Conservation (phyloP, 2,329 filamentous ascomycete species). For the Penicillium crustosum region DNA sequence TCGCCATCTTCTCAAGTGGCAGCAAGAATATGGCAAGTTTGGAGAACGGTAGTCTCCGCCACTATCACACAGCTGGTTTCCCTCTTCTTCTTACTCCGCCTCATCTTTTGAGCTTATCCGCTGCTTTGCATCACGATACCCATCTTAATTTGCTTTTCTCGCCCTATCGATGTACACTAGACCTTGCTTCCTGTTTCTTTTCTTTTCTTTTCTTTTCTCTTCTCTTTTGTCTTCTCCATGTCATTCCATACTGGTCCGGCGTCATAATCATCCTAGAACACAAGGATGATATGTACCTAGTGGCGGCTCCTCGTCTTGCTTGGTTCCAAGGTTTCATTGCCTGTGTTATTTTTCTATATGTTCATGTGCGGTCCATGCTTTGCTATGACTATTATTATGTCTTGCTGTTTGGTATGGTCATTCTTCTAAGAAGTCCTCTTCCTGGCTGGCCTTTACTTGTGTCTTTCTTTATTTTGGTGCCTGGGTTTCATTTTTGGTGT, state of each 20-base stretch:
- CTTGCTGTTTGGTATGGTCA: background rate
- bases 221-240: constrained; percentile 1
- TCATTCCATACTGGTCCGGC: constrained; percentile 19
- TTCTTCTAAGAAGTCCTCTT: constrained; percentile 3
- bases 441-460: background rate
- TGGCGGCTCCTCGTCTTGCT: background rate
- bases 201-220: constrained; percentile 4
- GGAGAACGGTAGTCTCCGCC: constrained; percentile 46
- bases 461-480: constrained; percentile 5
- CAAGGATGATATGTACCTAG: constrained; percentile 5
- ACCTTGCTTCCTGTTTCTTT: constrained; percentile 1
- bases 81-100: constrained; percentile 7
- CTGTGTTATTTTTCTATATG: background rate
- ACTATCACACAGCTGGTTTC: background rate
- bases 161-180: constrained; percentile 22
- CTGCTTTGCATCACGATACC: constrained; percentile 27
- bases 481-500: constrained; percentile 6
- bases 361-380: constrained; percentile 1
- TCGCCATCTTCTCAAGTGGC: constrained; percentile 79
- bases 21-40: constrained; percentile 65
- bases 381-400: constrained; percentile 4
- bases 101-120: constrained; percentile 13
- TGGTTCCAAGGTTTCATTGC: background rate
- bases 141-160: constrained; percentile 13
- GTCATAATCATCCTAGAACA: constrained; percentile 18